phyloP scores from a whole-genome alignment of 495 filamentous ascomycete genomes.

The Geopyxis carbonaria region DNA sequence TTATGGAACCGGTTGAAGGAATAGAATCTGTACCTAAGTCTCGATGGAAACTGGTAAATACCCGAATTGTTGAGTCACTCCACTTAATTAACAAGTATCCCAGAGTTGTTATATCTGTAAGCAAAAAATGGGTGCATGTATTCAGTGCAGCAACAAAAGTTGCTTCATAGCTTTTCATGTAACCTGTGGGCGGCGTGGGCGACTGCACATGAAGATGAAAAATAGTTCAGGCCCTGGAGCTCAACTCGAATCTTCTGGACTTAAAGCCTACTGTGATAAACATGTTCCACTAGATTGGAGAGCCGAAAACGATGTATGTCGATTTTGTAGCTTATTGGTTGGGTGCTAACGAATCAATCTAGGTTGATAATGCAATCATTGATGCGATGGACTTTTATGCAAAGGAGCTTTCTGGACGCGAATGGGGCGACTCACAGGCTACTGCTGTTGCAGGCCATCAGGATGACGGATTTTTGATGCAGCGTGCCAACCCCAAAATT shows the following conservation, averaged over 20 bases:
- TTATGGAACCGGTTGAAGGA: constrained; percentile 96
- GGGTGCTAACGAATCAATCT: background rate
- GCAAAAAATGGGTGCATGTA: constrained; percentile 93
- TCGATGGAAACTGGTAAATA: constrained; percentile 58
- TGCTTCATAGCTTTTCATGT: constrained; percentile 98
- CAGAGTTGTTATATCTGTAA: constrained; percentile 84
- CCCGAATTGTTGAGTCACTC: no score
- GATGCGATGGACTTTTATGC: constrained; percentile 71
- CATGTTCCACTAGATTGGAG: constrained; percentile 85
- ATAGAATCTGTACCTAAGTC: constrained; percentile 91
- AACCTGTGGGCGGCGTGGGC: constrained; percentile 76
- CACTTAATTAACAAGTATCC: background rate
- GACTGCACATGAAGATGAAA: constrained; percentile 93
- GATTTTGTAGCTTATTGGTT: constrained; percentile 16
- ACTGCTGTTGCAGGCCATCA: constrained; percentile 46
- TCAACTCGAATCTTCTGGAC: constrained; percentile 69
- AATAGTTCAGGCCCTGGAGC: constrained; percentile 60
- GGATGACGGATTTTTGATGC: constrained; percentile 13
- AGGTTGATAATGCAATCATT: constrained; percentile 40
- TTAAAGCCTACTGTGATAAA: constrained; percentile 93
- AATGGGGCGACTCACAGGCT: constrained; percentile 82
- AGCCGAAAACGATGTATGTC: constrained; percentile 55
- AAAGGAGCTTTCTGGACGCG: constrained; percentile 62
- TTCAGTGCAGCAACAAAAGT: constrained; percentile 93
- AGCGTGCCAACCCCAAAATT: constrained; percentile 40